Percentiles rank a stretch among this genome's conserved stretches.
Conservation (phyloP, 495 filamentous ascomycete genomes). For the Penicillium flavigenum region DNA sequence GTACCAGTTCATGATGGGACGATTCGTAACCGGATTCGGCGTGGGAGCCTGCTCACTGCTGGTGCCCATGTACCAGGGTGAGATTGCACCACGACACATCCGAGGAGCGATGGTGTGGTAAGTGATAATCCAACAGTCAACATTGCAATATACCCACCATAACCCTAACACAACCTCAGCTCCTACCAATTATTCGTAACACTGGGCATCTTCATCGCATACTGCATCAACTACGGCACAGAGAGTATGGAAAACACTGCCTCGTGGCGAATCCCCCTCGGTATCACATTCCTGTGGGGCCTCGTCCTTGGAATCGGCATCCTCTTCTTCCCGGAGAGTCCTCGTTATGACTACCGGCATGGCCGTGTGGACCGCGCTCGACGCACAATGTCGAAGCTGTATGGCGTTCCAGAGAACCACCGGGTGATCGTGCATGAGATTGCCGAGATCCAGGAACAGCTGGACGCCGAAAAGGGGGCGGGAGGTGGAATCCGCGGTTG, state of each 20-base stretch:
- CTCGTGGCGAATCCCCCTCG: constrained; percentile 76
- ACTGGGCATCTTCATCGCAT: constrained; percentile 73
- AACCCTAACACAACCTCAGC: constrained; percentile 13
- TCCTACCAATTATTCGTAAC: constrained; percentile 84
- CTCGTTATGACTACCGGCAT: constrained; percentile 62
- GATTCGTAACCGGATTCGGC: constrained; percentile 59
- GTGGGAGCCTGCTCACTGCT: constrained; percentile 66
- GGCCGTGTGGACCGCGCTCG: constrained; percentile 61
- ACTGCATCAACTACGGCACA: constrained; percentile 78
- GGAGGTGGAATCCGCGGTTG: constrained; percentile 38
- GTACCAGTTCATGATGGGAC: constrained; percentile 52
- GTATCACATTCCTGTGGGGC: constrained; percentile 70
- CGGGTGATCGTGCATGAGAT: constrained; percentile 64
- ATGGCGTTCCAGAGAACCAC: constrained; percentile 63
- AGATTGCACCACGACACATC: constrained; percentile 61
- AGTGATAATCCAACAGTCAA: neutral
- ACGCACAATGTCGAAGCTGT: constrained; percentile 63
- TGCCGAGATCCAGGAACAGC: constrained; percentile 60
- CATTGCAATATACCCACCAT: neutral
- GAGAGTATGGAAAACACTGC: constrained; percentile 41
- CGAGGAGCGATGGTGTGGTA: constrained; percentile 64
- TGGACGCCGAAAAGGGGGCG: constrained; percentile 46
- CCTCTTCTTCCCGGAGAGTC: constrained; percentile 66
- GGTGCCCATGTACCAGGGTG: constrained; percentile 66
- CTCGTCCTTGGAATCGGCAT: constrained; percentile 69